Percentiles rank a stretch among this genome's conserved stretches.
Conservation (phyloP, 768 basidiomycete genomes). For the Mycena haematopus region DNA sequence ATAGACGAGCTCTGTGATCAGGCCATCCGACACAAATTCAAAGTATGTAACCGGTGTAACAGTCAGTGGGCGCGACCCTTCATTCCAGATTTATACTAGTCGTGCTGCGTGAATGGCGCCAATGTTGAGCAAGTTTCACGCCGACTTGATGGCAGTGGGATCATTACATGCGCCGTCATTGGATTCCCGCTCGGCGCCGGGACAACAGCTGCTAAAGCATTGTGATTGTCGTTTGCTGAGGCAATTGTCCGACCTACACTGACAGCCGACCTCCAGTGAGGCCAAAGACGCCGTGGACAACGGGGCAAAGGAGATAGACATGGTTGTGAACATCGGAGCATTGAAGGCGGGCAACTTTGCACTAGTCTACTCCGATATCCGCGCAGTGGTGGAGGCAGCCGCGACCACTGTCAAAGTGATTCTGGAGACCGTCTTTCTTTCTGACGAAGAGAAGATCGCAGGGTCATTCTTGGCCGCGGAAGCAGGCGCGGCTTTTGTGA, state of each 20-base stretch:
- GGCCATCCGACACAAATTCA: constrained; percentile 55
- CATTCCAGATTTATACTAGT: constrained; percentile 36
- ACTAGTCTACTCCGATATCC: constrained; percentile 47
- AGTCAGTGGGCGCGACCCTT: background rate
- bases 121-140: constrained; percentile 50
- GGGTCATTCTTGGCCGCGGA: constrained; percentile 54
- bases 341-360: constrained; percentile 47
- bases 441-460: constrained; percentile 52
- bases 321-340: constrained; percentile 56
- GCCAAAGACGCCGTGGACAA: constrained; percentile 50
- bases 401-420: constrained; percentile 55
- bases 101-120: constrained; percentile 58
- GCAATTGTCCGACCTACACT: background rate
- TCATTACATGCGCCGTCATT: constrained; percentile 55
- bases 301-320: constrained; percentile 59
- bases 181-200: constrained; percentile 60
- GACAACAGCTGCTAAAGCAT: constrained; percentile 49
- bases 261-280: constrained; percentile 42
- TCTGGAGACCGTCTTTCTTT: constrained; percentile 55
- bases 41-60: constrained; percentile 38
- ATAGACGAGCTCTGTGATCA: constrained; percentile 56
- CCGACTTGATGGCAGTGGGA: constrained; percentile 44
- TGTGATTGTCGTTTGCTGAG: constrained; percentile 37
- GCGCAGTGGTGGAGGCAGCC: constrained; percentile 44
- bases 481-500: constrained; percentile 59